Percentiles rank a stretch among this genome's conserved stretches.
Evolutionary conservation across 768 basidiomycete genomes (phyloP).

Genomic region (Exsudoporus frostii): DNA sequence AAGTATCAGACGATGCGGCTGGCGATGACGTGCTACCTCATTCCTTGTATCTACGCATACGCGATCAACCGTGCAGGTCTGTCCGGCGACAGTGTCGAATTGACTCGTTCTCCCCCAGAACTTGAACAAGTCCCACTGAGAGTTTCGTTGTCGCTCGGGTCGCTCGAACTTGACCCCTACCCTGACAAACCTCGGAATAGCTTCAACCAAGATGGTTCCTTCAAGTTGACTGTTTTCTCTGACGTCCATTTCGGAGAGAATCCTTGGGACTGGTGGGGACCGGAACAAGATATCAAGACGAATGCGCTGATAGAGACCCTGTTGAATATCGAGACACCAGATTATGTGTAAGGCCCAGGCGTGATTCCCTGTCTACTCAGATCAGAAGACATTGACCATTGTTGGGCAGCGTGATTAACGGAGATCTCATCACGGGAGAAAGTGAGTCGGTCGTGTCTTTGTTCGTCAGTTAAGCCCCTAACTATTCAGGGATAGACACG

Average conservation of each 20-base stretch:
- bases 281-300: conserved; percentile 64
- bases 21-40: neutral
- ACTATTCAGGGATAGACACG: conserved; percentile 43
- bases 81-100: neutral
- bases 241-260: conserved; percentile 78
- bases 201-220: conserved; percentile 57
- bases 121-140: conserved; percentile 1
- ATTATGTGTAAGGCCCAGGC: conserved; percentile 55
- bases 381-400: neutral
- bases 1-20: conserved; percentile 2
- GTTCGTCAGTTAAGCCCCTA: neutral
- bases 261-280: conserved; percentile 67
- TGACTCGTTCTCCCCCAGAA: neutral
- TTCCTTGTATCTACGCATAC: conserved; percentile 13
- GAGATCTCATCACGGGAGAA: conserved; percentile 73
- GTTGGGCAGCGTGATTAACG: conserved; percentile 57
- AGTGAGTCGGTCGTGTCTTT: conserved; percentile 32
- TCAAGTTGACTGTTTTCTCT: conserved; percentile 73
- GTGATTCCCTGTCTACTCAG: neutral
- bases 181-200: conserved; percentile 47
- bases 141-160: neutral
- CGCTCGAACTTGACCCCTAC: conserved; percentile 37
- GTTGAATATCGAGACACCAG: conserved; percentile 56
- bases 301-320: conserved; percentile 54
- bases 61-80: conserved; percentile 8